Percentiles rank a stretch among this genome's conserved stretches.
Conservation (phyloP, 2,329 filamentous ascomycete genomes). For the Fusarium keratoplasticum region DNA sequence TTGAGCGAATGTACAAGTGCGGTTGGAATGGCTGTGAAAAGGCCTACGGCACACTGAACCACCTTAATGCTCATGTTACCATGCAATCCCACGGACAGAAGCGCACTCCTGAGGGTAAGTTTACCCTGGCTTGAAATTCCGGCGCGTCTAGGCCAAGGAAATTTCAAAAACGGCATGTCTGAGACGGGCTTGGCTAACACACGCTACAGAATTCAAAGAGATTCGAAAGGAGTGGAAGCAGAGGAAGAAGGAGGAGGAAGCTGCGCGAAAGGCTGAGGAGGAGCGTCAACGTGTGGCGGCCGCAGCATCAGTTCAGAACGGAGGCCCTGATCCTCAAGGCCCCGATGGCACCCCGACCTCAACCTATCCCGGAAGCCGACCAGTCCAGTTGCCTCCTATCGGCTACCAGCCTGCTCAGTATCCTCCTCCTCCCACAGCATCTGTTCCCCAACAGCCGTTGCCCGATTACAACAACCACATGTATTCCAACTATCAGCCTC, state of each 20-base stretch:
- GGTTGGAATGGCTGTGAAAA: slow-evolving; percentile 99
- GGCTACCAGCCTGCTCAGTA: slow-evolving; percentile 78
- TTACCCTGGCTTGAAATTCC: background rate
- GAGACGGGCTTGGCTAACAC: slow-evolving; percentile 37
- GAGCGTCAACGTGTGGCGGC: slow-evolving; percentile 74
- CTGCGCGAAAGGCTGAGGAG: slow-evolving; percentile 70
- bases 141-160: background rate
- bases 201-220: slow-evolving; percentile 91
- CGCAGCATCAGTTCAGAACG: slow-evolving; percentile 65
- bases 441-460: slow-evolving; percentile 63
- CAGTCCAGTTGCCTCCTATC: slow-evolving; percentile 78
- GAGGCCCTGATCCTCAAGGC: slow-evolving; percentile 59
- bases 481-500: slow-evolving; percentile 68
- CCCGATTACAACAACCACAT: slow-evolving; percentile 69
- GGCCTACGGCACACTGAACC: slow-evolving; percentile 96
- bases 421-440: slow-evolving; percentile 68
- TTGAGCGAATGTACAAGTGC: slow-evolving; percentile 99
- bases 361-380: slow-evolving; percentile 67
- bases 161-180: background rate
- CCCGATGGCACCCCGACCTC: slow-evolving; percentile 58
- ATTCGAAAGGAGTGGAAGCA: slow-evolving; percentile 99
- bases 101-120: slow-evolving; percentile 94
- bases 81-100: slow-evolving; percentile 98
- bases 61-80: slow-evolving; percentile 96
- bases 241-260: slow-evolving; percentile 97